Evolutionary conservation across 805 yeast species (phyloP).

Genomic region (Saturnispora ahearnii): DNA sequence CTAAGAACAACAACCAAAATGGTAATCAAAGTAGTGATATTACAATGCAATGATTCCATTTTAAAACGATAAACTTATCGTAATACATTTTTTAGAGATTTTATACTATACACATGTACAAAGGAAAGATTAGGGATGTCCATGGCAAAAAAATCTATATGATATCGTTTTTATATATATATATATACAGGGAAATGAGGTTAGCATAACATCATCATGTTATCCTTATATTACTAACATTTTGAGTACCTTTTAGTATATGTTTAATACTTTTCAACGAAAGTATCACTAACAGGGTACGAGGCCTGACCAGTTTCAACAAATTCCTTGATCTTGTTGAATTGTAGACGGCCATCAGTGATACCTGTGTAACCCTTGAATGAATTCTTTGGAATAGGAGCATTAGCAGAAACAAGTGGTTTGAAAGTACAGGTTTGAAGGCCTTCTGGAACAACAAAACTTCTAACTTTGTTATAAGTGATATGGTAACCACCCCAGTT

Average conservation of each 20-base stretch:
- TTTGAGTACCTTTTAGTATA: not conserved
- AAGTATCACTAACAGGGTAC: slow-evolving; percentile 21
- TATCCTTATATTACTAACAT: not conserved
- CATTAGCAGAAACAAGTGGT: slow-evolving; percentile 70
- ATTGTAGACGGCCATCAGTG: slow-evolving; percentile 62
- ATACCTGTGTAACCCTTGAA: slow-evolving; percentile 62
- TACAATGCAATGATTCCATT: not conserved
- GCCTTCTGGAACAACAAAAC: slow-evolving; percentile 73
- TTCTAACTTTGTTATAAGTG: slow-evolving; percentile 79
- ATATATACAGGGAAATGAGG: not conserved
- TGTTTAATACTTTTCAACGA: slow-evolving; percentile 26
- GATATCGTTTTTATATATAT: not conserved
- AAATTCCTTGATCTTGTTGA: slow-evolving; percentile 65
- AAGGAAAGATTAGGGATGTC: no score
- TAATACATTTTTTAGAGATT: no score
- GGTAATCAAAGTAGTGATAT: slow-evolving; percentile 1
- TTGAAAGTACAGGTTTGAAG: slow-evolving; percentile 34
- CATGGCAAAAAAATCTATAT: no score
- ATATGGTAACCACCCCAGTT: slow-evolving; percentile 60
- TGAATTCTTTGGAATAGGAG: slow-evolving; percentile 60
- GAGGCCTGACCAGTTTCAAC: slow-evolving; percentile 61
- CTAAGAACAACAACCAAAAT: not conserved
- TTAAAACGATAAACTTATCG: no score
- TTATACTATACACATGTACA: no score
- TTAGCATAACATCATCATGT: not conserved